Evolutionary conservation across 176 grass and related monocot species (phyloP), one percentile per base, ranked within the genome.

Genomic region (Triticum dicoccoides): DNA sequence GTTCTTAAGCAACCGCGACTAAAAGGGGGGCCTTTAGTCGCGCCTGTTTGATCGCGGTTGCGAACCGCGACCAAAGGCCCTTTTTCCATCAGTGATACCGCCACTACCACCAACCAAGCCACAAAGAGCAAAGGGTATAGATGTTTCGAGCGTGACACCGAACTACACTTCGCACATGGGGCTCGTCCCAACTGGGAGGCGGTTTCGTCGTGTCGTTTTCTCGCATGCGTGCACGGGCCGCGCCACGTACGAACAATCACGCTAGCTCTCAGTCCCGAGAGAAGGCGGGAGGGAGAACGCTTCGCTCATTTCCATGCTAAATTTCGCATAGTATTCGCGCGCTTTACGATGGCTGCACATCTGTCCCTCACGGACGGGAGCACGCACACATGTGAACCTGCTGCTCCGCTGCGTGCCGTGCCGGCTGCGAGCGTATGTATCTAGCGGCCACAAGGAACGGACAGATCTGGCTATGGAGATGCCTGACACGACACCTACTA

Each of bases 401-500:
- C 59, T 52, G 5, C 5, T 0, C 49, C 0, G 49, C 49, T 52
- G 49, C 49, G 49, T 52, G 18, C 21, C 21, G 59, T 62, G 59
- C 17, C 13, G 25, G 41, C 18, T 21, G 14, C 25, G 9, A 52
- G 73, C 1, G 41, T 25, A 8, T 6, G 69, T 23, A 11, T 4
- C 11, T 13, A 17, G 72, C 72, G 25, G 13, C 27, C 3, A 27
- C 4, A 4, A 17, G 2, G 27, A 33, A 21, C 17, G 72, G 72
- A 75, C 72, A 54, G 27, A 76, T 54, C 44, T 32, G 30, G 25
- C 42, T 76, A 41, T 38, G 8, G 73, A 76, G 73, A 76, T 76
- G 73, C 73, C 73, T 76, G 45, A 76, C 73, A 76, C 45, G 45
- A 76, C 24, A 76, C 73, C 73, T 77, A 77, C 47, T 6, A 56